Evolutionary conservation across 208 protist genomes (phyloP).

Genomic region (Wallacemonas sp.): DNA sequence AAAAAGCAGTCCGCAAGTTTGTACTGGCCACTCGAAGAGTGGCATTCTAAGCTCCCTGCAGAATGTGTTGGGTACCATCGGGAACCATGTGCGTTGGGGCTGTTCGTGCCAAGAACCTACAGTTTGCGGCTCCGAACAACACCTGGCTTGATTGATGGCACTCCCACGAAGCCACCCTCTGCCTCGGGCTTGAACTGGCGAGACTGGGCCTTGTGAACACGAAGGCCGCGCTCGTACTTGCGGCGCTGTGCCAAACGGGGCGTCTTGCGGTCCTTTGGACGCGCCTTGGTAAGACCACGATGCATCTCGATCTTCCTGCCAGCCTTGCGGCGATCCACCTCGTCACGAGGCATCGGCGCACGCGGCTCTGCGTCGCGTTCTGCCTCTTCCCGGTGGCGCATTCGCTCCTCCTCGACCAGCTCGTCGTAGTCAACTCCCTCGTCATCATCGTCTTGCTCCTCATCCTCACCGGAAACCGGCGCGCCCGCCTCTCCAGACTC

Average conservation of each 20-base stretch:
- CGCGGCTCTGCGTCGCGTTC: conserved; percentile 24
- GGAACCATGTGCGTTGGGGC: no score
- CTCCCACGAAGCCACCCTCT: conserved; percentile 81
- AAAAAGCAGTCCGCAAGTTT: no score
- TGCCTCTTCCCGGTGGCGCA: conserved; percentile 34
- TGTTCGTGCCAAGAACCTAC: no score
- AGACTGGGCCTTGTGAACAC: conserved; percentile 82
- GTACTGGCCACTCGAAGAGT: no score
- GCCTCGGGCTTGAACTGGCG: conserved; percentile 76
- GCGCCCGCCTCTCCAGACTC: conserved; percentile 18
- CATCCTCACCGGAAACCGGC: conserved; percentile 13
- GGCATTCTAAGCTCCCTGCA: no score
- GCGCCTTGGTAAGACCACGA: conserved; percentile 84
- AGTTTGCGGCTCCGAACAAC: conserved; percentile 55
- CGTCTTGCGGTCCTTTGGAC: conserved; percentile 90
- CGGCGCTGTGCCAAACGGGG: conserved; percentile 83
- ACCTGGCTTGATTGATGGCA: conserved; percentile 67
- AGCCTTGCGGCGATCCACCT: conserved; percentile 81
- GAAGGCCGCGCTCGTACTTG: conserved; percentile 88
- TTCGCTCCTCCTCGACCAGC: conserved; percentile 64
- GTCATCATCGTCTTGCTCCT: conserved; percentile 18
- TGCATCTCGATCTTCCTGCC: conserved; percentile 87
- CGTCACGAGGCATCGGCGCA: conserved; percentile 44
- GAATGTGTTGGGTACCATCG: no score
- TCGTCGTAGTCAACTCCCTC: conserved; percentile 64